These are phyloP conservation scores for Penicillium sp. DNA, from an alignment of 2,329 filamentous ascomycete species.

Conservation along the genomic window DNA sequence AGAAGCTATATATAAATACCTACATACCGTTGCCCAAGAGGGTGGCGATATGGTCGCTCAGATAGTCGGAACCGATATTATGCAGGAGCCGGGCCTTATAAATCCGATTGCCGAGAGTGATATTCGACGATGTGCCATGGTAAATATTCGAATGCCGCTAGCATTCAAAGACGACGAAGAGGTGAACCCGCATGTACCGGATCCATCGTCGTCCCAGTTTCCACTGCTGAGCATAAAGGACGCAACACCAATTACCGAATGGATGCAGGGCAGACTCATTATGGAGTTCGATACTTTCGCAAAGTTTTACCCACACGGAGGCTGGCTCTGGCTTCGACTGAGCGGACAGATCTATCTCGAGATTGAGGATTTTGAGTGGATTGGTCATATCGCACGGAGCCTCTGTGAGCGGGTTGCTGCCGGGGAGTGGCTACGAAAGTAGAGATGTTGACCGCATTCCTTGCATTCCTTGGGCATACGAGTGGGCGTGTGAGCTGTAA, in stretches of 20 bases:
- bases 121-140: conserved; percentile 64
- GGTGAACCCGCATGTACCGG: conserved; percentile 14
- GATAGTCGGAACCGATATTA: conserved; percentile 63
- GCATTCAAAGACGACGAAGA: conserved; percentile 26
- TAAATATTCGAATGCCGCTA: conserved; percentile 71
- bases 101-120: conserved; percentile 24
- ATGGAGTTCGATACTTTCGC: conserved; percentile 68
- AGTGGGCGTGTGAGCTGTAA: no score
- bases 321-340: conserved; percentile 65
- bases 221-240: conserved; percentile 38
- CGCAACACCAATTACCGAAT: conserved; percentile 47
- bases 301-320: conserved; percentile 58
- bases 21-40: conserved; percentile 57
- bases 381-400: conserved; percentile 55
- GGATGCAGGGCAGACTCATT: conserved; percentile 55
- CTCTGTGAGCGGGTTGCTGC: conserved; percentile 51
- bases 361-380: conserved; percentile 70
- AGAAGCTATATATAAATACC: conserved; percentile 62
- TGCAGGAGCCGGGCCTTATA: conserved; percentile 51
- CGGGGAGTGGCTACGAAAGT: conserved; percentile 31
- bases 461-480: no score
- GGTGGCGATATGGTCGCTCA: conserved; percentile 60
- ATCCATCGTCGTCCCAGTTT: conserved; percentile 12
- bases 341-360: conserved; percentile 86
- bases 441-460: no score